phyloP scores from a whole-genome alignment of 2,329 filamentous ascomycete species.

The Ophiostoma tasmaniense region DNA sequence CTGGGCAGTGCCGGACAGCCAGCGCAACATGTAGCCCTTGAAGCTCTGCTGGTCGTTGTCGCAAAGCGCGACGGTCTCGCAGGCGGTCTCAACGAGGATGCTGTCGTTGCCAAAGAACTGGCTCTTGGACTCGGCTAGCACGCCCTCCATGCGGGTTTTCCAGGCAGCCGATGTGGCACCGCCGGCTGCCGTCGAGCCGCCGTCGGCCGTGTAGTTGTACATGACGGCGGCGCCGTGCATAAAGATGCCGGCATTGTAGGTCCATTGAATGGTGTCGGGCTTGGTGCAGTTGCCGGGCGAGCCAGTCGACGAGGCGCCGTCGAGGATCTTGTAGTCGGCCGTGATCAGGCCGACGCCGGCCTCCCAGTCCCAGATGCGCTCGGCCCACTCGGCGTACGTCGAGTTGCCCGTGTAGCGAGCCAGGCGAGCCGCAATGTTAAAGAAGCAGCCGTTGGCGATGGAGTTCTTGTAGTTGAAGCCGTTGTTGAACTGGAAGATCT shows the following conservation, averaged over 20 bases:
- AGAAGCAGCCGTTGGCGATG: conserved; percentile 62
- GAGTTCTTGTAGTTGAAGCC: conserved; percentile 63
- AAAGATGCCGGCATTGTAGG: conserved; percentile 61
- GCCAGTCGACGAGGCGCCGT: conserved; percentile 40
- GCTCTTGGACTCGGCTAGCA: conserved; percentile 41
- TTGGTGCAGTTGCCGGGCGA: conserved; percentile 37
- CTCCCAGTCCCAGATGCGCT: conserved; percentile 61
- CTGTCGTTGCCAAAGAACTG: conserved; percentile 51
- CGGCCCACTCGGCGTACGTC: conserved; percentile 71
- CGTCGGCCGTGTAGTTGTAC: conserved; percentile 50
- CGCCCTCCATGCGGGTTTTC: conserved; percentile 49
- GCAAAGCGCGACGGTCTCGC: conserved; percentile 54
- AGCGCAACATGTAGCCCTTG: conserved; percentile 67
- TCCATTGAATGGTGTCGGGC: conserved; percentile 54
- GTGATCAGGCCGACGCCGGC: conserved; percentile 47
- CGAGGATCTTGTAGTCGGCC: conserved; percentile 46
- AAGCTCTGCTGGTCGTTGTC: conserved; percentile 65
- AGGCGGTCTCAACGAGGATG: conserved; percentile 58
- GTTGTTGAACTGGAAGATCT: conserved; percentile 70
- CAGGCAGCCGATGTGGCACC: conserved; percentile 33
- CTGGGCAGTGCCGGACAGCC: conserved; percentile 48
- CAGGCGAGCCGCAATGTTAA: conserved; percentile 61
- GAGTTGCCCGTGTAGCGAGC: conserved; percentile 70
- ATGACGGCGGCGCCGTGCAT: conserved; percentile 54
- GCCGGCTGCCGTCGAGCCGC: conserved; percentile 28